These are phyloP conservation scores for Candida mattraensis DNA, from an alignment of 805 yeast species.

Conservation along the genomic window DNA sequence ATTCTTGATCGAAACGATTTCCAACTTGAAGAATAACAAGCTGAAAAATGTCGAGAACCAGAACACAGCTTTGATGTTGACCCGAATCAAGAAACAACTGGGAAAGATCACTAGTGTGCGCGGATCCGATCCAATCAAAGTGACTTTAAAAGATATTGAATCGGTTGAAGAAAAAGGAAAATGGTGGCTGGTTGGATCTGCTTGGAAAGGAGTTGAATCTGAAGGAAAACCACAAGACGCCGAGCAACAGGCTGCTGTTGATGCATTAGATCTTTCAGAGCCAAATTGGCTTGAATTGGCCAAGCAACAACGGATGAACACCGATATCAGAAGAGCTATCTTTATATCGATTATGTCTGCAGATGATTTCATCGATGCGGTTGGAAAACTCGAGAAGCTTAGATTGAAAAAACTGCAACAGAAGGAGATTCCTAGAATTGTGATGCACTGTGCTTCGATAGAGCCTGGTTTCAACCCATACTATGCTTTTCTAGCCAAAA, in stretches of 20 bases:
- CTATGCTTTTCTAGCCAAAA: constrained; percentile 76
- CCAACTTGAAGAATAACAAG: constrained; percentile 84
- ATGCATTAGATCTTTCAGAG: constrained; percentile 63
- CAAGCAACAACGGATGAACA: constrained; percentile 85
- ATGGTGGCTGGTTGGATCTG: constrained; percentile 99
- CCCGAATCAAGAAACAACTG: constrained; percentile 62
- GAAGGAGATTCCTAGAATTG: constrained; percentile 80
- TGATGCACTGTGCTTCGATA: constrained; percentile 81
- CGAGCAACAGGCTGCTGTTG: constrained; percentile 50
- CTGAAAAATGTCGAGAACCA: constrained; percentile 55
- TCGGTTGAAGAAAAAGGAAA: constrained; percentile 80
- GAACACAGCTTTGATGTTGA: constrained; percentile 49
- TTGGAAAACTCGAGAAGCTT: constrained; percentile 75
- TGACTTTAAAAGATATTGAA: constrained; percentile 76
- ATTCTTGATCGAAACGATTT: constrained; percentile 81
- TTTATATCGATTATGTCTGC: constrained; percentile 96
- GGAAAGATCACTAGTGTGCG: constrained; percentile 50
- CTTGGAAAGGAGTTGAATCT: constrained; percentile 72
- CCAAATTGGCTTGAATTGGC: constrained; percentile 93
- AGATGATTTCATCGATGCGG: constrained; percentile 86
- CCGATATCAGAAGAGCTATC: constrained; percentile 91
- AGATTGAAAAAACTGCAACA: constrained; percentile 77
- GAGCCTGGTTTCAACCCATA: constrained; percentile 89
- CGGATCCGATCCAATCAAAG: constrained; percentile 75
- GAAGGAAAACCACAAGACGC: constrained; percentile 32